Percentiles rank a stretch among this genome's conserved stretches.
Evolutionary conservation across 495 filamentous ascomycete species (phyloP).

Genomic region (Poronia punctata): DNA sequence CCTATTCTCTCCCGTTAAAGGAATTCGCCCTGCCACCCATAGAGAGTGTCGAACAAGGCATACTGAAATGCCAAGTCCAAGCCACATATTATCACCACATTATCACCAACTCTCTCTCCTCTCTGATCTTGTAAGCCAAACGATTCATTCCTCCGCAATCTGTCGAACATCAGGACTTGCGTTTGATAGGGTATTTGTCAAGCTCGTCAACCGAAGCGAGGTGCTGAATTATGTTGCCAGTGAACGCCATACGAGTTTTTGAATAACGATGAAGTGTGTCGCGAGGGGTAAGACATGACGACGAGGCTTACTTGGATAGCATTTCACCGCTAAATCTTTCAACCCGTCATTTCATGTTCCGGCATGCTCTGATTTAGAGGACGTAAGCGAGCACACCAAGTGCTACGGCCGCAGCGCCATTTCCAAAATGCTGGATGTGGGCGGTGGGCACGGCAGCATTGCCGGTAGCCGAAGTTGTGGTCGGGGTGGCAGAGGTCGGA

Average conservation of each 20-base stretch:
- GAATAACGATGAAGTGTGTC: not conserved
- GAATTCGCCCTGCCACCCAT: no score
- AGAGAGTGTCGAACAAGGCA: no score
- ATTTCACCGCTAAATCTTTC: not conserved
- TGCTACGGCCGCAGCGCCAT: conserved; percentile 28
- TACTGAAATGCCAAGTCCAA: conserved; percentile 8
- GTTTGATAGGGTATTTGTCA: conserved; percentile 4
- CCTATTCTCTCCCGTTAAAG: no score
- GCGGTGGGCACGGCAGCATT: conserved; percentile 27
- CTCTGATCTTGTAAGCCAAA: conserved; percentile 16
- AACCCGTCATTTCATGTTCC: conserved; percentile 1
- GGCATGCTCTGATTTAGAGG: conserved; percentile 18
- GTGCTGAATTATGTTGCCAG: conserved; percentile 4
- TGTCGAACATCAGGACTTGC: conserved; percentile 18
- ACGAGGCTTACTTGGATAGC: not conserved
- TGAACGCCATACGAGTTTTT: not conserved
- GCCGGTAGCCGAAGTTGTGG: conserved; percentile 13
- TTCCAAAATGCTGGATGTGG: conserved; percentile 24
- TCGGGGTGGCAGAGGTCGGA: conserved; percentile 9
- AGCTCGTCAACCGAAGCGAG: conserved; percentile 2
- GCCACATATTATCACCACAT: conserved; percentile 15
- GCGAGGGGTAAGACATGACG: not conserved
- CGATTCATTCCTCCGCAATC: conserved; percentile 18
- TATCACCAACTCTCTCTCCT: conserved; percentile 14
- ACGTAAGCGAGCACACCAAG: conserved; percentile 31